These are phyloP conservation scores for Elongisporangium senticosum DNA, from an alignment of 352 stramenopile species.

Conservation along the genomic window DNA sequence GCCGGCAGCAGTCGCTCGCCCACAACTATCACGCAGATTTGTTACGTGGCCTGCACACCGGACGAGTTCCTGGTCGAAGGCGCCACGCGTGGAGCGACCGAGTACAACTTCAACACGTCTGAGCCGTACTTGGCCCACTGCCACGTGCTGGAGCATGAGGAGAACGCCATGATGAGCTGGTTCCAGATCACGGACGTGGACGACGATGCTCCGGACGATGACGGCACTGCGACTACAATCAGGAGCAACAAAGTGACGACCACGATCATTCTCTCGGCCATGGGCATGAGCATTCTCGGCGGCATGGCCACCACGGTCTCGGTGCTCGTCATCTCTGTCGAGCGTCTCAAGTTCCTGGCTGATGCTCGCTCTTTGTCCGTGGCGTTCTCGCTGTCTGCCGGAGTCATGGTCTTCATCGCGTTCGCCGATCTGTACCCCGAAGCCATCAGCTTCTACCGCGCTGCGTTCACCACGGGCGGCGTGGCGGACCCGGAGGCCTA, in stretches of 20 bases:
- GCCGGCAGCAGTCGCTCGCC: conserved; percentile 24
- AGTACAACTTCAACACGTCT: conserved; percentile 68
- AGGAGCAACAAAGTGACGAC: conserved; percentile 31
- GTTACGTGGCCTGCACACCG: conserved; percentile 69
- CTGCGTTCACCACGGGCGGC: conserved; percentile 46
- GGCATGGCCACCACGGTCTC: conserved; percentile 65
- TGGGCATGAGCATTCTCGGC: conserved; percentile 71
- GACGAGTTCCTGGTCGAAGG: conserved; percentile 59
- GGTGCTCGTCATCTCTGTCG: conserved; percentile 61
- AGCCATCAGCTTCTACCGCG: conserved; percentile 47
- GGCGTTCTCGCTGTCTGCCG: conserved; percentile 67
- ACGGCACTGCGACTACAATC: conserved; percentile 23
- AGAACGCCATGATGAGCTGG: conserved; percentile 57
- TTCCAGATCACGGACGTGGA: conserved; percentile 40
- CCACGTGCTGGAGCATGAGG: conserved; percentile 74
- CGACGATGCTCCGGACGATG: conserved; percentile 37
- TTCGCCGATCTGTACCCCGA: conserved; percentile 62
- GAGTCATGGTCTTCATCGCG: conserved; percentile 78
- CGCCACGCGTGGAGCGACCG: conserved; percentile 33
- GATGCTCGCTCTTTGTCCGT: conserved; percentile 49
- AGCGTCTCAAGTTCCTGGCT: conserved; percentile 57
- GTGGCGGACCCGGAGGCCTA: conserved; percentile 56
- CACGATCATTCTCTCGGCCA: conserved; percentile 47
- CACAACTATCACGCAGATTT: conserved; percentile 51
- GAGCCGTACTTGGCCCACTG: conserved; percentile 75